Evolutionary conservation across 768 basidiomycete species (phyloP), one percentile per base, ranked within the genome.

Genomic region (Naematelia aurantialba): DNA sequence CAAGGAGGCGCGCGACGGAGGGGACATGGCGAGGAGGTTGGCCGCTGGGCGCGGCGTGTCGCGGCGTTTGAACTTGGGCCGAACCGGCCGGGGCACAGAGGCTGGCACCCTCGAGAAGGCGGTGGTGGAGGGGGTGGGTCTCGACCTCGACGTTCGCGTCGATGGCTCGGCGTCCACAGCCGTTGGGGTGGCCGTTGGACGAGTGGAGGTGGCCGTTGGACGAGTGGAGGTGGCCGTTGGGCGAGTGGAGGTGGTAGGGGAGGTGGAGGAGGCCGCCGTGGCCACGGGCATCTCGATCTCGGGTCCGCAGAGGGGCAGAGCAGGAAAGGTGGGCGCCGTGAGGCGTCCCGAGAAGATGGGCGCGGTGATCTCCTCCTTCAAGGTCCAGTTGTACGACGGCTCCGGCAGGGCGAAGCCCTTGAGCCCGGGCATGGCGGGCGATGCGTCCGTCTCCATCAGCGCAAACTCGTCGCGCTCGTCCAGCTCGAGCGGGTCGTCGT

Each of bases 241-340:
- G 34, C 8, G 17, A 17, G 34, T 39, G 8, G 34, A 39, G 17
- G 34, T 39, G 17, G 34, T 39, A 39, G 34, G 59, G 34, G 62
- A 53, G 8, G 52, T 59, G 52, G 62, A 63, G 31, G 34, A 39
- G 17, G 34, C 34, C 34, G 34, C 8, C 8, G 34, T 39, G 34
- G 34, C 17, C 8, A n/a, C n/a, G 34, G 8, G 34, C 17, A 39
- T 8, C 8, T 39, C 34, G 34, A 17, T 39, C 17, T 17, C 17
- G 34, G 34, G 8, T 39, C 34, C 34, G 34, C 34, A 39, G 34
- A 39, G 8, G 8, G 34, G 34, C 17, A 39, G 17, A 39, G 34
- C 8, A 39, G 34, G 34, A 39, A 39, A 39, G 8, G 17, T 17
- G 17, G 34, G 34, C 17, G 8, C 8, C 8, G 34, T 39, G 34